Evolutionary conservation across 2,329 filamentous ascomycete genomes (phyloP).

Genomic region (Diplodia corticola): DNA sequence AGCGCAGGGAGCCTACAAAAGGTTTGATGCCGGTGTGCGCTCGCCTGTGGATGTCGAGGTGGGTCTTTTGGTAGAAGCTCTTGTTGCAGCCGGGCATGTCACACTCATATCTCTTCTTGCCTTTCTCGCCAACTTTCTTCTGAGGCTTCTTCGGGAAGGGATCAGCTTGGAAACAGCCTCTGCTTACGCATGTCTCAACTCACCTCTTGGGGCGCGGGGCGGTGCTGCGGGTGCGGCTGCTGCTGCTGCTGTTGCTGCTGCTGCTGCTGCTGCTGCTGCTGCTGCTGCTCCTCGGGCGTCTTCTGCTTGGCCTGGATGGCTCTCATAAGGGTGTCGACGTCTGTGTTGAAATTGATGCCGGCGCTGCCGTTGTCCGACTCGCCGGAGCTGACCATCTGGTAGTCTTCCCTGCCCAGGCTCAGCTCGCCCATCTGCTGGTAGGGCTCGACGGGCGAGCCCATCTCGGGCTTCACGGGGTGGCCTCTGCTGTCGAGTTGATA

Average conservation of each 20-base stretch:
- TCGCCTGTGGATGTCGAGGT: constrained; percentile 84
- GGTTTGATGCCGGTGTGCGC: constrained; percentile 89
- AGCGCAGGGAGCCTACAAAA: constrained; percentile 63
- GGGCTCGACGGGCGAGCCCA: constrained; percentile 45
- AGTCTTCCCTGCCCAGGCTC: constrained; percentile 11
- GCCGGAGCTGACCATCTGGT: constrained; percentile 40
- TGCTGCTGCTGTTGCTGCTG: constrained; percentile 11
- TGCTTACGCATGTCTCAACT: constrained; percentile 12
- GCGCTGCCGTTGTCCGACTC: constrained; percentile 36
- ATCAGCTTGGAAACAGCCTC: not conserved
- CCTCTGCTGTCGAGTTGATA: constrained; percentile 27
- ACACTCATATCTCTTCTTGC: constrained; percentile 72
- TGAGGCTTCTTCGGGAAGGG: not conserved
- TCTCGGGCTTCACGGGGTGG: constrained; percentile 47
- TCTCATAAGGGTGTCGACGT: constrained; percentile 86
- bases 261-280: not conserved
- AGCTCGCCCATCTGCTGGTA: constrained; percentile 41
- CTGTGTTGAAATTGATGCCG: constrained; percentile 71
- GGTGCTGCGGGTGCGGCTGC: constrained; percentile 24
- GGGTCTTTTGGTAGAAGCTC: constrained; percentile 87
- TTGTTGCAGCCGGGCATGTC: constrained; percentile 73
- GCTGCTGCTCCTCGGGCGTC: constrained; percentile 33
- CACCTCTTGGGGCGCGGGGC: constrained; percentile 36
- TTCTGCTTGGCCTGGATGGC: constrained; percentile 72
- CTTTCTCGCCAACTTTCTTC: constrained; percentile 38